Evolutionary conservation across 495 filamentous ascomycete species (phyloP), one percentile per base, ranked within the genome.

Genomic region (Trichoderma reesei): DNA sequence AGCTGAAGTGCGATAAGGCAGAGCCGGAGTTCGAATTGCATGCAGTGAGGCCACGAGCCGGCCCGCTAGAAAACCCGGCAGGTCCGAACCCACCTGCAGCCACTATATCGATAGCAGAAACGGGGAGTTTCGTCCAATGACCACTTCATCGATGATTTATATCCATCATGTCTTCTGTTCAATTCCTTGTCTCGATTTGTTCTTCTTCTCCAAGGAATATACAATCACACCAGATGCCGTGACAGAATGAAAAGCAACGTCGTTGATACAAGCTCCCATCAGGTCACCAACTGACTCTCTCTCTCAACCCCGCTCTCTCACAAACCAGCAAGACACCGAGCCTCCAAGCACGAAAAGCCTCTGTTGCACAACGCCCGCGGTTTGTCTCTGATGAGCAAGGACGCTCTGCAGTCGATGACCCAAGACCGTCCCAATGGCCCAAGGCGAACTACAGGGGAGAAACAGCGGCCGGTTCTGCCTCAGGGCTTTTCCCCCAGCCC

Each of bases 51-150:
- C 9, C 51, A 33, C 51, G 51, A 33, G 7, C 51, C 51, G 51
- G 51, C 51, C 51, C 51, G 51, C 51, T 56, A 56, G 51, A 56
- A 56, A 56, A 56, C 51, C 51, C 51, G 51, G 14, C 26, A 1
- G 26, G 0, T 56, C 26, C 26, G 26, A 56, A 56, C 11, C 51
- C 51, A 56, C 51, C 26, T 56, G 31, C 31, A 56, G 31, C 51
- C 26, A 13, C 51, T 33, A 0, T n/a, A 8, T 26, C 44, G 9
- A 20, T 18, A 48, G 9, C 6, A n/a, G 20, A 44, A 14, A 44
- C 8, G 41, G 16, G 11, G 16, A 14, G 41, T 14, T 44, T 44
- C 11, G 41, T n/a, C 41, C 16, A n/a, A 44, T 44, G 16, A 44
- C 11, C 3, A 44, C 16, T 44, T 14, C 7, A 44, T 44, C 8